These are phyloP conservation scores for Phaffia australis DNA, from an alignment of 768 basidiomycete species.

Conservation along the genomic window DNA sequence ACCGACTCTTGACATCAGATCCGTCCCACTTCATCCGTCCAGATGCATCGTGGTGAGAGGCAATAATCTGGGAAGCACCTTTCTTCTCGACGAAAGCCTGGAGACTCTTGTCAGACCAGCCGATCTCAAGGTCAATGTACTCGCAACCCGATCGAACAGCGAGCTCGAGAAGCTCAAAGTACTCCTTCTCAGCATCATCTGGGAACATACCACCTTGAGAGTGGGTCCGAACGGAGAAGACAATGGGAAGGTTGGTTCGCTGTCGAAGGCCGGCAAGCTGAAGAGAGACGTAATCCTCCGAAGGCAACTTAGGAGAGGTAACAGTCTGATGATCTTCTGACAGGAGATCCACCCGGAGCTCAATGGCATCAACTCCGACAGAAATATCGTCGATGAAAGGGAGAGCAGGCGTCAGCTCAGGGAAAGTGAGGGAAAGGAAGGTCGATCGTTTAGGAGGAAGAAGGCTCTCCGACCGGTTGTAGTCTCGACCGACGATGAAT, in stretches of 20 bases:
- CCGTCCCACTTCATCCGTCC: constrained; percentile 74
- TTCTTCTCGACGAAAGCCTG: constrained; percentile 52
- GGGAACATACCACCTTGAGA: constrained; percentile 89
- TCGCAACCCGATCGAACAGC: constrained; percentile 76
- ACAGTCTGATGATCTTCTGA: constrained; percentile 42
- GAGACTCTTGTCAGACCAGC: constrained; percentile 56
- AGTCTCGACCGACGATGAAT: constrained; percentile 62
- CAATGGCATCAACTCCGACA: constrained; percentile 79
- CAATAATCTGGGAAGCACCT: constrained; percentile 66
- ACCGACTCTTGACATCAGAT: constrained; percentile 51
- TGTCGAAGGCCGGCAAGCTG: constrained; percentile 73
- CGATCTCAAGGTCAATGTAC: constrained; percentile 83
- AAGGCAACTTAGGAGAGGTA: constrained; percentile 51
- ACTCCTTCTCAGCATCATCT: constrained; percentile 58
- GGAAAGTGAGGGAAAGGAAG: constrained; percentile 87
- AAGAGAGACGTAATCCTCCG: constrained; percentile 59
- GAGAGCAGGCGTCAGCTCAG: constrained; percentile 65
- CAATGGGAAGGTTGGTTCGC: constrained; percentile 66
- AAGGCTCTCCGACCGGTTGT: constrained; percentile 44
- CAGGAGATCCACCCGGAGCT: constrained; percentile 86
- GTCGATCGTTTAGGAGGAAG: constrained; percentile 60
- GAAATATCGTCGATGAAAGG: constrained; percentile 59
- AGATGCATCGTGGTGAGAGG: constrained; percentile 91
- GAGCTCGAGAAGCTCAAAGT: constrained; percentile 62
- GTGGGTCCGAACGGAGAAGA: constrained; percentile 79